phyloP scores from a whole-genome alignment of 2,329 filamentous ascomycete species.

The Colletotrichum godetiae region DNA sequence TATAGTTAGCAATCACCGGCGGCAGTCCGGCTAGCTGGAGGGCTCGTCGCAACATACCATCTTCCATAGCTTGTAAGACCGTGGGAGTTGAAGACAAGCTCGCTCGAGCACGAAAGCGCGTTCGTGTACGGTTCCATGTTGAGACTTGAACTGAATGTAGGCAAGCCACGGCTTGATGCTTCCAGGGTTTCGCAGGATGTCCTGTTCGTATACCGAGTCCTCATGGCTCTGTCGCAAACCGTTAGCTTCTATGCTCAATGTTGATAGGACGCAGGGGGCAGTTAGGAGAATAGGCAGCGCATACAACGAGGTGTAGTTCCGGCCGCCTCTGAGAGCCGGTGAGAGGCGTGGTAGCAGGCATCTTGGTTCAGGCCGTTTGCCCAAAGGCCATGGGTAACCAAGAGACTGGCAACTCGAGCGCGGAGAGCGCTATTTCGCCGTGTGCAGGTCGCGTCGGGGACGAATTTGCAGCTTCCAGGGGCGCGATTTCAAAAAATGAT shows the following conservation, averaged over 20 bases:
- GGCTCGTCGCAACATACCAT: conserved; percentile 65
- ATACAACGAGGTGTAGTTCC: conserved; percentile 62
- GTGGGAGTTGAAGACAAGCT: conserved; percentile 87
- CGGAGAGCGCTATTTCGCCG: background rate
- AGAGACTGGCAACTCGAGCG: background rate
- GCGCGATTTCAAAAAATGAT: background rate
- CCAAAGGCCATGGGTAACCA: conserved; percentile 13
- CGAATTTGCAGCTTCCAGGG: background rate
- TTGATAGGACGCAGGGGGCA: background rate
- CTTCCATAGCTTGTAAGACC: conserved; percentile 99
- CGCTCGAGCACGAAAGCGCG: conserved; percentile 90
- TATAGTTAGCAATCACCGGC: conserved; percentile 11
- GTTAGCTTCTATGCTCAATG: conserved; percentile 39
- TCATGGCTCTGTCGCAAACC: conserved; percentile 74
- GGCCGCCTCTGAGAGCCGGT: conserved; percentile 55
- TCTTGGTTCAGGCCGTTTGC: conserved; percentile 20
- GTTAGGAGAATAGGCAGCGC: conserved; percentile 35
- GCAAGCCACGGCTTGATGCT: conserved; percentile 95
- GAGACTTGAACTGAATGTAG: conserved; percentile 91
- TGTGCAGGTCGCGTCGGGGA: background rate
- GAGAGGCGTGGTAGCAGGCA: conserved; percentile 36
- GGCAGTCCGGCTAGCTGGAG: too few species aligned
- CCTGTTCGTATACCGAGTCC: conserved; percentile 96
- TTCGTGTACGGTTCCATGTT: conserved; percentile 86
- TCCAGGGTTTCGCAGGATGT: conserved; percentile 85